Evolutionary conservation across 148 eudicot genomes (phyloP), one percentile per base, ranked within the genome.

Genomic region (Limonium bicolor): DNA sequence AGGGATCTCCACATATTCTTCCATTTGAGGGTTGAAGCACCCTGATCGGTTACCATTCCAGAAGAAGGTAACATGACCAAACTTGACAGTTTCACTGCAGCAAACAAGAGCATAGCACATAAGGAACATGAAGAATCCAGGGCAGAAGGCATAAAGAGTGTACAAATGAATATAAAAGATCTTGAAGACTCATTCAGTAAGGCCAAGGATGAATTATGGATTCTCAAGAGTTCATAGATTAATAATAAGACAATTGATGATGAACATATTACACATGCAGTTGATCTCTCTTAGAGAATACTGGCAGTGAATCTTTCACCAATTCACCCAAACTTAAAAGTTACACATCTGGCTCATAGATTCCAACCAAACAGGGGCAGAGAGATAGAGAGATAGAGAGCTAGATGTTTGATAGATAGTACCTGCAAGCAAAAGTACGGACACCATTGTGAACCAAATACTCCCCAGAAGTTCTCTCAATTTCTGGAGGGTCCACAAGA

Each of bases 1-100:
- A 14, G 92, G 94, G 58, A 88, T 69, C 47, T 88, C 96, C 17
- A 88, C 94, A 60, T 88, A 88, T 51, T 88, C 96, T 71, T 88
- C 96, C 96, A 79, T 61, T n/a, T 77, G 66, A 7, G 76, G n/a
- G 51, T 85, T 67, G 50, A 85, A 85, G 64, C 61, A 85, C 25
- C 95, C 95, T 16, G 92, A 85, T 19, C 92, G 86, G 40, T 80
- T 85, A 38, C 95, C 95, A 31, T 85, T 85, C 95, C 95, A 85
- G 71, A 85, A 85, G 53, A 85, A 80, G 41, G 96, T 88, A 24
- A 88, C 96, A 35, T 83, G 96, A 38, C 96, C 94, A 66, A 88
- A 88, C 61, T 88, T 88, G 48, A 88, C 96, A 51, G 96, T 88
- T 65, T 88, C 96, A 66, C 94, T 87, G 67, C 46, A 20, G 9